phyloP scores from a whole-genome alignment of 768 basidiomycete species.

The Boletus rufocinnamomeus region DNA sequence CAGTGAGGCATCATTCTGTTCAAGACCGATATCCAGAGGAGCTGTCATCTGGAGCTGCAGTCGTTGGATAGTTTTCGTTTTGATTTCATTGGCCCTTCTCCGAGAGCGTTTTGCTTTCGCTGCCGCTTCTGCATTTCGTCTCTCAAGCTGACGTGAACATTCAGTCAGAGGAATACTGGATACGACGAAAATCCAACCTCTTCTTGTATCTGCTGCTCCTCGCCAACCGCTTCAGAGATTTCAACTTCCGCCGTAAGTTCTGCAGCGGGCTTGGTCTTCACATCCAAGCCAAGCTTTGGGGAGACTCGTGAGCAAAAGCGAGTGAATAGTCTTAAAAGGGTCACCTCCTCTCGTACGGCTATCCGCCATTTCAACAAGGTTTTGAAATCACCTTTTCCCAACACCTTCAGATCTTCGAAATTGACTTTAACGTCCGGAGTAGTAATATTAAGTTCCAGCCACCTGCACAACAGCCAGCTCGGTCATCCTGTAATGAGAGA shows the following conservation, averaged over 20 bases:
- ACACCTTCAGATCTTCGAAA: slow-evolving; percentile 89
- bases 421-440: slow-evolving; percentile 80
- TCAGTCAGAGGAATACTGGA: slow-evolving; percentile 4
- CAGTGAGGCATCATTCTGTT: slow-evolving; percentile 75
- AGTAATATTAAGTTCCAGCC: slow-evolving; percentile 72
- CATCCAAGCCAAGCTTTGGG: slow-evolving; percentile 77
- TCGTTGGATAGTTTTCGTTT: slow-evolving; percentile 83
- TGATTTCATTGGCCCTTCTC: slow-evolving; percentile 85
- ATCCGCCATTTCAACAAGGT: slow-evolving; percentile 87
- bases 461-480: slow-evolving; percentile 44
- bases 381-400: slow-evolving; percentile 99
- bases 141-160: slow-evolving; percentile 62
- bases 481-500: background rate
- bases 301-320: slow-evolving; percentile 6
- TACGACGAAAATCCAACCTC: slow-evolving; percentile 55
- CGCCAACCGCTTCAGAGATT: slow-evolving; percentile 69
- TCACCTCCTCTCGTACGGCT: slow-evolving; percentile 84
- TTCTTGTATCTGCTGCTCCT: slow-evolving; percentile 85
- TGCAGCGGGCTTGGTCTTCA: slow-evolving; percentile 69
- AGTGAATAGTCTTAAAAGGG: background rate
- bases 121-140: slow-evolving; percentile 73
- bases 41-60: slow-evolving; percentile 98
- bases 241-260: slow-evolving; percentile 75
- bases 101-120: slow-evolving; percentile 78
- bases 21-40: slow-evolving; percentile 93